Conservation (phyloP, 1,139 yeast genomes). For the Taphrina confusa region DNA sequence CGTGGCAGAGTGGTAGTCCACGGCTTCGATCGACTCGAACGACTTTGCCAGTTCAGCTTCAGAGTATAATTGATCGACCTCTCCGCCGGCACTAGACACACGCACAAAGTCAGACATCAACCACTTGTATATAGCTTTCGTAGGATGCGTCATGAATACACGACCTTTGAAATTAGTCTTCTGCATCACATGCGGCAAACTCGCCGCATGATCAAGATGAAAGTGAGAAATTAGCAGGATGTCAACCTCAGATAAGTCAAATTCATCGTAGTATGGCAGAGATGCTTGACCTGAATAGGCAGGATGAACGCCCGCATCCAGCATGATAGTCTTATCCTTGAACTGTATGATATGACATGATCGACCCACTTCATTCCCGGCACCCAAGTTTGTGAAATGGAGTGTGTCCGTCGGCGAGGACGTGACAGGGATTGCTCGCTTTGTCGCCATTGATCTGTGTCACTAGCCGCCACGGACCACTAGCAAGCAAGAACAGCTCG, state of each 20-base stretch:
- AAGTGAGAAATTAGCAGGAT: slow-evolving; percentile 86
- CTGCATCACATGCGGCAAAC: slow-evolving; percentile 96
- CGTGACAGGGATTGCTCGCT: slow-evolving; percentile 1
- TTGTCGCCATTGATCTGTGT: slow-evolving; percentile 28
- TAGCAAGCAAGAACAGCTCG: no score
- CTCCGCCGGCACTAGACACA: slow-evolving; percentile 56
- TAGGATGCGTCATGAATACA: slow-evolving; percentile 98
- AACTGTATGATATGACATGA: slow-evolving; percentile 91
- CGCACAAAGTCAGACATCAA: slow-evolving; percentile 88
- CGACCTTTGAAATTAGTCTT: slow-evolving; percentile 91
- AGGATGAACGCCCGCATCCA: slow-evolving; percentile 98
- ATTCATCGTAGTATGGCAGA: slow-evolving; percentile 91
- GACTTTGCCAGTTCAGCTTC: slow-evolving; percentile 88
- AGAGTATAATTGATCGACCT: slow-evolving; percentile 63
- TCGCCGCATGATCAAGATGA: slow-evolving; percentile 97
- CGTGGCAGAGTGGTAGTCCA: slow-evolving; percentile 92
- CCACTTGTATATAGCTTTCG: slow-evolving; percentile 97
- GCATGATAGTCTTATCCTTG: slow-evolving; percentile 94
- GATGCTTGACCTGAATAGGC: slow-evolving; percentile 88
- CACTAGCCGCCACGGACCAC: no score
- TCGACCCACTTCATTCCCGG: slow-evolving; percentile 97
- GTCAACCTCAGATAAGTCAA: slow-evolving; percentile 84
- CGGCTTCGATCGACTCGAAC: slow-evolving; percentile 85
- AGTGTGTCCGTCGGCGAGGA: slow-evolving; percentile 47
- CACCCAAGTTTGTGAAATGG: slow-evolving; percentile 93